phyloP scores from a whole-genome alignment of 1,284 basidiomycete species.

The Coniferiporia weirii region DNA sequence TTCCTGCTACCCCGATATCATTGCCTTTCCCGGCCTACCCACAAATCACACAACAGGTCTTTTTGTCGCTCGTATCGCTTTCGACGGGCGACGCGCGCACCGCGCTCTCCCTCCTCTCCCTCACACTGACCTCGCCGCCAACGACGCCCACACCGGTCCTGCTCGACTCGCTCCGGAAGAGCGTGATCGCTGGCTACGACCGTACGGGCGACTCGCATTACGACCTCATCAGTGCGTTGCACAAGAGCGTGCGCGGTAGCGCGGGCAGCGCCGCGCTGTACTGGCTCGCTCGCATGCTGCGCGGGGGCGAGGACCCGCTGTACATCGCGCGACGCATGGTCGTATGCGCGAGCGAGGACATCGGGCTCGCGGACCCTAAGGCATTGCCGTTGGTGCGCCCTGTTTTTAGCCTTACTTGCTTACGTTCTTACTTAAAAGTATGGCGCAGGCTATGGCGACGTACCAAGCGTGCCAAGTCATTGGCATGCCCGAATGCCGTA shows the following conservation, averaged over 20 bases:
- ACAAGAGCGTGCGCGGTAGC: conserved; percentile 81
- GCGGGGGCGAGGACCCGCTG: conserved; percentile 84
- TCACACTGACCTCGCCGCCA: conserved; percentile 43
- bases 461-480: conserved; percentile 77
- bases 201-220: conserved; percentile 74
- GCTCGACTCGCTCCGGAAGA: conserved; percentile 44
- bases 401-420: background rate
- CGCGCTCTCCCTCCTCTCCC: conserved; percentile 62
- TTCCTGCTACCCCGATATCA: conserved; percentile 13
- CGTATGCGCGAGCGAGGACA: conserved; percentile 83
- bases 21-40: conserved; percentile 31
- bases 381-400: conserved; percentile 63
- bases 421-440: background rate
- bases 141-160: conserved; percentile 39
- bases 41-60: conserved; percentile 44
- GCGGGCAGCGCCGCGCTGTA: conserved; percentile 82
- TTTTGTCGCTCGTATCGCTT: conserved; percentile 49
- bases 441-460: conserved; percentile 66
- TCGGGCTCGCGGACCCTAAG: conserved; percentile 72
- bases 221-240: conserved; percentile 85
- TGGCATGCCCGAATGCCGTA: conserved; percentile 80
- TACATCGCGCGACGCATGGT: conserved; percentile 80
- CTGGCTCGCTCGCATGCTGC: conserved; percentile 83
- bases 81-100: conserved; percentile 68
- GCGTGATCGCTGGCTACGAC: conserved; percentile 63